A percentile compares a stretch with the other conserved stretches of the same genome.
These are phyloP conservation scores for Plasmodium malariae DNA, from an alignment of 169 alveolate species.

Conservation along the genomic window DNA sequence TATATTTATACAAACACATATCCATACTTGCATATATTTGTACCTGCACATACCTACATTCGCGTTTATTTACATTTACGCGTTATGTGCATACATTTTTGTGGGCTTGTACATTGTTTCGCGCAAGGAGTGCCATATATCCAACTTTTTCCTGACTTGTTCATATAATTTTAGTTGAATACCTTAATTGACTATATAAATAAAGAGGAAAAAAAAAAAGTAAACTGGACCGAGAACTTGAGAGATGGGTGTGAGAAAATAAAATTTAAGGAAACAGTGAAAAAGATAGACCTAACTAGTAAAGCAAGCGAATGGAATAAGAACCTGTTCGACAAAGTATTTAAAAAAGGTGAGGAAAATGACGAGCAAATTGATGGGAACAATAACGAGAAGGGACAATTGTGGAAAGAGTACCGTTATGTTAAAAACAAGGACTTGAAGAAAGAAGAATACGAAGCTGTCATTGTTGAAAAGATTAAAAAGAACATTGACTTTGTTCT, in stretches of 20 bases:
- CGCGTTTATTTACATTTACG: not conserved
- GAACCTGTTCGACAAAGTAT: conserved; percentile 26
- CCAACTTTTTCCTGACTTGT: no score
- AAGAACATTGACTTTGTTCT: conserved; percentile 51
- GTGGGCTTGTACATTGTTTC: not conserved
- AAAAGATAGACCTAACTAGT: not conserved
- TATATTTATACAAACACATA: not conserved
- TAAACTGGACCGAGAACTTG: conserved; percentile 45
- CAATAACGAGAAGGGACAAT: not conserved
- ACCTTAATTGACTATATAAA: conserved; percentile 47
- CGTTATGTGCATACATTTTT: no score
- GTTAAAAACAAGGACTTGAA: conserved; percentile 34
- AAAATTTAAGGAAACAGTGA: conserved; percentile 28
- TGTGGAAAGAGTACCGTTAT: not conserved
- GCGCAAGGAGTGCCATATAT: no score
- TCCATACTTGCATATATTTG: not conserved
- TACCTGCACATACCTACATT: not conserved
- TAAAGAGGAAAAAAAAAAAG: conserved; percentile 57
- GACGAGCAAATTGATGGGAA: not conserved
- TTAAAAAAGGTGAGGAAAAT: not conserved
- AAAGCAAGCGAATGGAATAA: not conserved
- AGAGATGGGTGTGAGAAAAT: conserved; percentile 25
- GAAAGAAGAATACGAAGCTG: conserved; percentile 28
- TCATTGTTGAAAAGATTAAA: conserved; percentile 24
- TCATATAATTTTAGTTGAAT: conserved; percentile 11